Evolutionary conservation across 495 filamentous ascomycete genomes (phyloP).

Genomic region (Diplogelasinospora grovesii): DNA sequence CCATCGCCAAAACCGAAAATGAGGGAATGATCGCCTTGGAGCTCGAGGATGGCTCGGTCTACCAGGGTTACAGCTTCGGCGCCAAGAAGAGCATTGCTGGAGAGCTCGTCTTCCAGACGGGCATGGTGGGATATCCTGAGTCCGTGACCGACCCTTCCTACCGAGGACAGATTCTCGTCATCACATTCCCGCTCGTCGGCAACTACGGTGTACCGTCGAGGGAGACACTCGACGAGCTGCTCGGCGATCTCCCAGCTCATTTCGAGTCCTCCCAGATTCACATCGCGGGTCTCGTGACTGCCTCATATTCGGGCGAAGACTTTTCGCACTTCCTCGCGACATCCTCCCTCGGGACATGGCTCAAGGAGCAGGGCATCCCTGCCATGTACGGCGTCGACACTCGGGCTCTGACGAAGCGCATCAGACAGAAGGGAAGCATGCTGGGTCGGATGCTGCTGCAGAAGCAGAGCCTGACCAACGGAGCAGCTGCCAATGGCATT

Average conservation of each 20-base stretch:
- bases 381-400: conserved; percentile 96
- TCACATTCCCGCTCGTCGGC: conserved; percentile 95
- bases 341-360: conserved; percentile 87
- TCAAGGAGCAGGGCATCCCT: conserved; percentile 92
- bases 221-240: conserved; percentile 70
- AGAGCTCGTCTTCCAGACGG: conserved; percentile 98
- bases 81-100: conserved; percentile 86
- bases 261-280: conserved; percentile 92
- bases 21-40: conserved; percentile 71
- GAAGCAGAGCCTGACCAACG: conserved; percentile 48
- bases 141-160: conserved; percentile 98
- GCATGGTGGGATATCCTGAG: conserved; percentile 98
- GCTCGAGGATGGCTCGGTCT: conserved; percentile 79
- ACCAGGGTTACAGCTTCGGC: conserved; percentile 92
- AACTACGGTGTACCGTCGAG: conserved; percentile 95
- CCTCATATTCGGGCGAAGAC: conserved; percentile 86
- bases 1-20: conserved; percentile 36
- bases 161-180: conserved; percentile 95
- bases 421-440: conserved; percentile 92
- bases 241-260: conserved; percentile 77
- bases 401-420: conserved; percentile 84
- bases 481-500: conserved; percentile 38
- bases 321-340: conserved; percentile 88
- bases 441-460: conserved; percentile 80
- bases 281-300: conserved; percentile 80